Evolutionary conservation across 306 rosid species (phyloP).

Genomic region (Aeschynomene evenia): DNA sequence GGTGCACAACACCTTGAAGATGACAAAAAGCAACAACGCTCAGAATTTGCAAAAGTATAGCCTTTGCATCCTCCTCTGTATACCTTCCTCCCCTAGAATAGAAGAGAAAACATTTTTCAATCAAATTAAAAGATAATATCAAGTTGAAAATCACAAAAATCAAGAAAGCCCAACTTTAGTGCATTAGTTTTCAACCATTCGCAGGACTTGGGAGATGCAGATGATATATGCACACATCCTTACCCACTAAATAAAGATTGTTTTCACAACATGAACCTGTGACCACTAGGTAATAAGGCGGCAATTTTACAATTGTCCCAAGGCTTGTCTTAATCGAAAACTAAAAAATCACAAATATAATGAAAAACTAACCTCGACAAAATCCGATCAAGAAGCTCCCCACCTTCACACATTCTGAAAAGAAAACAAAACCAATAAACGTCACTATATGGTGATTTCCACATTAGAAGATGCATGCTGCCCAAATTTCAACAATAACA

Average conservation of each 20-base stretch:
- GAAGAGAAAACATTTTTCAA: constrained; percentile 30
- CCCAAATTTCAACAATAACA: constrained; percentile 24
- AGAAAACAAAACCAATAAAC: constrained; percentile 29
- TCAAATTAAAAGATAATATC: not conserved
- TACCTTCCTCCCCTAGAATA: constrained; percentile 84
- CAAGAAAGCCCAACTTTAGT: not conserved
- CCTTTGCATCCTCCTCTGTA: constrained; percentile 91
- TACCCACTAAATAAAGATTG: not conserved
- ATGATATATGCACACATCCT: not conserved
- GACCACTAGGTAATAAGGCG: not conserved
- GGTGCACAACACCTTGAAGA: constrained; percentile 99
- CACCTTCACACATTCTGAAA: constrained; percentile 97
- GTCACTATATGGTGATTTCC: constrained; percentile 29
- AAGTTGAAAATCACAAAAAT: not conserved
- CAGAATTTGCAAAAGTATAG: constrained; percentile 78
- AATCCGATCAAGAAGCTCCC: constrained; percentile 98
- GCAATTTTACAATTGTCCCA: not conserved
- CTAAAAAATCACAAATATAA: not conserved
- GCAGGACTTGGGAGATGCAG: not conserved
- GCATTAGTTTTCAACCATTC: not conserved
- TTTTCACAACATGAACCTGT: not conserved
- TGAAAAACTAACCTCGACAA: constrained; percentile 65
- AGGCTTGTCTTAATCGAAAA: not conserved
- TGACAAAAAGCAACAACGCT: constrained; percentile 97
- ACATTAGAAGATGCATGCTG: constrained; percentile 31